Evolutionary conservation across 257 asterid species (phyloP), one percentile per base, ranked within the genome.

Genomic region (Solanum piurae): DNA sequence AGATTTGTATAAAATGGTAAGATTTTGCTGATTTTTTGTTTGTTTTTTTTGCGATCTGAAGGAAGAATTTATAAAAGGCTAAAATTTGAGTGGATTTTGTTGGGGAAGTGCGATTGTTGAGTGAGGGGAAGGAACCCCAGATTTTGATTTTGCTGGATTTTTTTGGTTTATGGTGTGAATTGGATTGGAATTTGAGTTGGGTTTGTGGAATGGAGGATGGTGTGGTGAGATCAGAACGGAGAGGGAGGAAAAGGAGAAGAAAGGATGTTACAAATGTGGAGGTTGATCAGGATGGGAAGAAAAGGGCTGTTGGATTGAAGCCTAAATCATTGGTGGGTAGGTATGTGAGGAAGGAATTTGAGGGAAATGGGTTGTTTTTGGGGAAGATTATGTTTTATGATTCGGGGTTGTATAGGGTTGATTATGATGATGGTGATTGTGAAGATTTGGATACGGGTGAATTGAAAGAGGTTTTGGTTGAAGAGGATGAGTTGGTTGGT

Each of bases 171-270:
- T 86, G 90, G 71, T 84, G 89, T 86, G n/a, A 69, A 77, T 87
- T 60, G 84, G 90, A 73, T 83, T 85, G 89, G 86, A 10, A 84
- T 88, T 88, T 20, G 71, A 46, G 84, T 38, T 36, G 83, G 85
- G 62, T 85, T 89, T 87, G 87, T 84, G 84, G 74, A 87, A 96
- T 93, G 99, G 96, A 91, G 75, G 76, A 62, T 84, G 90, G 71
- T 82, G 86, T 72, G 83, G 92, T 44, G 83, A 88, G 92, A 91
- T 88, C 88, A 87, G 84, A 87, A 83, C 88, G 92, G 20, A 84
- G 94, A 87, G 99, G 99, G 38, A 91, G 98, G 91, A 96, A 96
- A 87, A 92, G 97, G 91, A 92, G 93, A 93, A 91, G 83, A 77
- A 42, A 86, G 52, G 93, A 93, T 80, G 95, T 90, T 23, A 87